A percentile compares a stretch with the other conserved stretches of the same genome.
Conservation (phyloP, 495 filamentous ascomycete species). For the Saxophila tyrrhenica region DNA sequence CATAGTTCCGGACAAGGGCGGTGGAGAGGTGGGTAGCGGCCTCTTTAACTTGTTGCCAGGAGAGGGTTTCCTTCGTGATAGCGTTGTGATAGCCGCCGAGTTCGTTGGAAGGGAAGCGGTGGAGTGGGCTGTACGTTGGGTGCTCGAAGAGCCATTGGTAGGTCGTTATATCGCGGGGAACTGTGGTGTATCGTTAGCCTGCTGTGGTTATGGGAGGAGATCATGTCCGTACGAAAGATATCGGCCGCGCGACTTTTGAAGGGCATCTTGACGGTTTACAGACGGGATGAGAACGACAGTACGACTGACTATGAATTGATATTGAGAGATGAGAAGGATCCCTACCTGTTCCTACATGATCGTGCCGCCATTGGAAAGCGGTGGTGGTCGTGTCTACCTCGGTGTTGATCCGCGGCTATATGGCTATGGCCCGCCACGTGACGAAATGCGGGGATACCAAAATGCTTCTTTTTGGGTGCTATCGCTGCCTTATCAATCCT, state of each 20-base stretch:
- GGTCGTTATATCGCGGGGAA: conserved; percentile 41
- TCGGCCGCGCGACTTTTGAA: conserved; percentile 34
- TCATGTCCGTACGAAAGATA: conserved; percentile 18
- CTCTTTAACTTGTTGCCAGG: conserved; percentile 40
- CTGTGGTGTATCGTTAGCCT: conserved; percentile 21
- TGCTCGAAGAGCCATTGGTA: conserved; percentile 55
- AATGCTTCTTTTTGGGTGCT: too few species aligned
- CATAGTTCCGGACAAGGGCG: conserved; percentile 41
- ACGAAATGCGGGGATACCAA: not conserved
- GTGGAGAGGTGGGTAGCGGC: conserved; percentile 45
- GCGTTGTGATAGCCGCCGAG: conserved; percentile 45
- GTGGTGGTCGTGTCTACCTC: too few species aligned
- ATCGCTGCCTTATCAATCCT: too few species aligned
- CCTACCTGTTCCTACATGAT: too few species aligned
- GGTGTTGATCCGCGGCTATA: not conserved
- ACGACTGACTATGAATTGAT: too few species aligned
- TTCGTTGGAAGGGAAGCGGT: conserved; percentile 23
- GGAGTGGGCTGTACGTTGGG: conserved; percentile 33
- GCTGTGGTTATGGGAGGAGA: not conserved
- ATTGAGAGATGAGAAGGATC: too few species aligned
- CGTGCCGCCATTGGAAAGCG: too few species aligned
- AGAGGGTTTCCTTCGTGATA: conserved; percentile 43
- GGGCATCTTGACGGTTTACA: conserved; percentile 17
- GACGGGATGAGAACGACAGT: too few species aligned
- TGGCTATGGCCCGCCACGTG: not conserved